phyloP scores from a whole-genome alignment of 164 flowering plant species.

The Vitis rupestris region DNA sequence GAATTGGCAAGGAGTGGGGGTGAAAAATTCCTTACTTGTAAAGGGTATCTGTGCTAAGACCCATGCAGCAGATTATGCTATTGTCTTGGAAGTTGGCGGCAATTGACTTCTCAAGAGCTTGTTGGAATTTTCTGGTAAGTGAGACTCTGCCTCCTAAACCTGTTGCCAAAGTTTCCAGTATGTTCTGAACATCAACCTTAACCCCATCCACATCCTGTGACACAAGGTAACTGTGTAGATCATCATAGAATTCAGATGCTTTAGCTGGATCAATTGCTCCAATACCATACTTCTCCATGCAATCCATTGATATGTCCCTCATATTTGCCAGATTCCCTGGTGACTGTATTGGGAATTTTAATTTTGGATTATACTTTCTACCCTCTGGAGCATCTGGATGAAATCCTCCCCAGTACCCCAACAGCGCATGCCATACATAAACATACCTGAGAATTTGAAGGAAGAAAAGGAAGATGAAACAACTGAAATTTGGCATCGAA shows the following conservation, averaged over 20 bases:
- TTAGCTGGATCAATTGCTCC: conserved; percentile 54
- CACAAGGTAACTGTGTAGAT: conserved; percentile 56
- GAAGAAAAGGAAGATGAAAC: conserved; percentile 1
- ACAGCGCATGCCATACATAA: conserved; percentile 72
- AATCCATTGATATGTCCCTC: conserved; percentile 46
- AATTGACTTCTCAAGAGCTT: conserved; percentile 59
- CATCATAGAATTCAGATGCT: conserved; percentile 50
- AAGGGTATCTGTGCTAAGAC: conserved; percentile 54
- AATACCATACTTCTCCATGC: conserved; percentile 60
- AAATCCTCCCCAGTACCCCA: conserved; percentile 77
- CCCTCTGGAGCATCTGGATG: conserved; percentile 42
- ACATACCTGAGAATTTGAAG: conserved; percentile 42
- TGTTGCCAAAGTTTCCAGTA: conserved; percentile 48
- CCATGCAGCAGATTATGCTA: conserved; percentile 74
- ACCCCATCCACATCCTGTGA: conserved; percentile 66
- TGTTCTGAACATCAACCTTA: conserved; percentile 67
- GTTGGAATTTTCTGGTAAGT: conserved; percentile 51
- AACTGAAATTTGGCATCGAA: not conserved
- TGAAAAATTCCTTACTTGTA: conserved; percentile 33
- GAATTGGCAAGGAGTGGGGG: too few species aligned
- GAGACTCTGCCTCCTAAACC: conserved; percentile 55
- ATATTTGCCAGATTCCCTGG: conserved; percentile 43
- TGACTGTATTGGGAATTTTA: conserved; percentile 49
- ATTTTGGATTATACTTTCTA: conserved; percentile 37
- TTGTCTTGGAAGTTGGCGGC: conserved; percentile 57